Percentiles rank a stretch among this genome's conserved stretches.
Conservation (phyloP, 2,329 filamentous ascomycete species). For the Fusarium anguioides region DNA sequence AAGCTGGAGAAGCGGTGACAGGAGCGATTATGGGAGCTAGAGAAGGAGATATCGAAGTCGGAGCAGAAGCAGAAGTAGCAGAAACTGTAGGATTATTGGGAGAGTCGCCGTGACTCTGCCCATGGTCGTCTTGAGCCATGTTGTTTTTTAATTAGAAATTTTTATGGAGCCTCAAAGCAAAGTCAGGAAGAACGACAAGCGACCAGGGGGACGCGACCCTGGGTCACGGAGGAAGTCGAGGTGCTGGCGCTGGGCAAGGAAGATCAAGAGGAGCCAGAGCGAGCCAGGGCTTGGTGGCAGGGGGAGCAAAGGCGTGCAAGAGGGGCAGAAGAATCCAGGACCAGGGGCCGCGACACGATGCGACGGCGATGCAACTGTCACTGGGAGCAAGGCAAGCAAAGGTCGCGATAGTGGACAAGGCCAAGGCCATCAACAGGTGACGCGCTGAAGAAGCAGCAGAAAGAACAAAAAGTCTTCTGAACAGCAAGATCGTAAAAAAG, state of each 20-base stretch:
- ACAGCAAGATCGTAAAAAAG: conserved; percentile 16
- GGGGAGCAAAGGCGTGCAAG: conserved; percentile 39
- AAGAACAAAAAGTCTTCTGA: too few relatives aligned
- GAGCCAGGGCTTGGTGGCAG: conserved; percentile 44
- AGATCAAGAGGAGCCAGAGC: conserved; percentile 33
- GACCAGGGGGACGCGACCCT: conserved; percentile 48
- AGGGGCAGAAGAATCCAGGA: conserved; percentile 41
- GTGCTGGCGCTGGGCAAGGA: conserved; percentile 45
- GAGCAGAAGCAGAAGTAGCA: conserved; percentile 10
- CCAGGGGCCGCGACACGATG: conserved; percentile 44
- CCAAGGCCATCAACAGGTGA: conserved; percentile 34
- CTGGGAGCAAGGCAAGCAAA: conserved; percentile 21
- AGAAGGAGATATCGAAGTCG: conserved; percentile 42
- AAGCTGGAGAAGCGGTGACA: conserved; percentile 37
- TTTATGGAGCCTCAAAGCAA: conserved; percentile 52
- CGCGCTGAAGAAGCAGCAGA: conserved; percentile 16
- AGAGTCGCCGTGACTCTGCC: conserved; percentile 47
- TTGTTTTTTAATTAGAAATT: conserved; percentile 52
- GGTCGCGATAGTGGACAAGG: conserved; percentile 38
- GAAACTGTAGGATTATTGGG: conserved; percentile 43
- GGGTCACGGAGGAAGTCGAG: conserved; percentile 43
- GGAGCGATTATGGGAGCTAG: conserved; percentile 40
- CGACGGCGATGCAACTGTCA: conserved; percentile 37
- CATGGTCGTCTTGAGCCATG: conserved; percentile 49
- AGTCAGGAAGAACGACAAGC: conserved; percentile 47